Evolutionary conservation across 2,329 filamentous ascomycete species (phyloP).

Genomic region (Sarocladium oryzae): DNA sequence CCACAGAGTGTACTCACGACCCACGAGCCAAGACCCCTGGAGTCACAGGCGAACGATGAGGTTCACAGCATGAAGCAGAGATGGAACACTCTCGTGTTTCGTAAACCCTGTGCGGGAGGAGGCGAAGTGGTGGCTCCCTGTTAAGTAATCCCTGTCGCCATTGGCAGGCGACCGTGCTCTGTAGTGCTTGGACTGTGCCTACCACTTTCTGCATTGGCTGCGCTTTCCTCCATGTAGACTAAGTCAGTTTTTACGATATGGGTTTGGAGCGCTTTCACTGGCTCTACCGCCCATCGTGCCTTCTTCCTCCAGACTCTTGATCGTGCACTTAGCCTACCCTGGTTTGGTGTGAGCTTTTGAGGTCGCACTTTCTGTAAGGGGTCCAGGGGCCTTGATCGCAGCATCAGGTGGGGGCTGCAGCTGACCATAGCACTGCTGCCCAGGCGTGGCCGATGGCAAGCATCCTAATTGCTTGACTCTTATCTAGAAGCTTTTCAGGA

Average conservation of each 20-base stretch:
- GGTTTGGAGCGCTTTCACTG: too few species aligned
- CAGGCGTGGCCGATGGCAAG: too few species aligned
- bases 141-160: background rate
- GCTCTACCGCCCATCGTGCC: background rate
- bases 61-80: constrained; percentile 36
- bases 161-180: background rate
- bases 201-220: background rate
- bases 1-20: too few species aligned
- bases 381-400: background rate
- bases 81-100: constrained; percentile 42
- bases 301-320: background rate
- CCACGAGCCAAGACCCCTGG: background rate
- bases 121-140: background rate
- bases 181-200: background rate
- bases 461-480: too few species aligned
- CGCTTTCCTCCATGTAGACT: too few species aligned
- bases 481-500: too few species aligned
- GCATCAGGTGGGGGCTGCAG: background rate
- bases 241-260: too few species aligned
- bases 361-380: constrained; percentile 4
- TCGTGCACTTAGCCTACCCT: background rate
- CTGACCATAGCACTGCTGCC: too few species aligned
- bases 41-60: constrained; percentile 13
- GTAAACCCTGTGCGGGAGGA: constrained; percentile 13
- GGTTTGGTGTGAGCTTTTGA: background rate